Conservation (phyloP, 148 eudicot species). For the Selenicereus undatus region DNA sequence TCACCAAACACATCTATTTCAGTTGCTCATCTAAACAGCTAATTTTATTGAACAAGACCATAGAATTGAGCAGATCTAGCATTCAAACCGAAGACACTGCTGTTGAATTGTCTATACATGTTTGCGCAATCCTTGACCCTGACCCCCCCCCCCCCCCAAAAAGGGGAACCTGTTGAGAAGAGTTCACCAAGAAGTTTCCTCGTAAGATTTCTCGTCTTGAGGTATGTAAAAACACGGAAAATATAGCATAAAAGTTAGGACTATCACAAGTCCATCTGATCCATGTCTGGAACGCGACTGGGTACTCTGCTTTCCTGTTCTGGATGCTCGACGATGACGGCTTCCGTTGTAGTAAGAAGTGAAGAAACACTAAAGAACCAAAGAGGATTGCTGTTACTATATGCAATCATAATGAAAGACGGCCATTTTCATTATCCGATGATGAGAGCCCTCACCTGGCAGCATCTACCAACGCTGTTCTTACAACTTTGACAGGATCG, state of each 20-base stretch:
- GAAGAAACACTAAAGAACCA: conserved; percentile 56
- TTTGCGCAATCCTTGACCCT: too few species aligned
- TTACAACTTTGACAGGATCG: conserved; percentile 92
- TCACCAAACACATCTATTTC: too few species aligned
- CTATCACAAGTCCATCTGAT: conserved; percentile 46
- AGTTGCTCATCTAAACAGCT: too few species aligned
- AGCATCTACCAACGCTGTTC: conserved; percentile 91
- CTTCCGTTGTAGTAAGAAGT: conserved; percentile 83
- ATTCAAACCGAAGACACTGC: too few species aligned
- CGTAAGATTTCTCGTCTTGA: not conserved
- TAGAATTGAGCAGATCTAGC: too few species aligned
- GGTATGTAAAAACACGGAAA: not conserved
- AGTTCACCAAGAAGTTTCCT: not conserved
- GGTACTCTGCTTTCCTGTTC: conserved; percentile 51
- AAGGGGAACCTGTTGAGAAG: not conserved
- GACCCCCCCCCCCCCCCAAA: too few species aligned
- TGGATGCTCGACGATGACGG: conserved; percentile 48
- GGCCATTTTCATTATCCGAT: not conserved
- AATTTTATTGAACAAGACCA: too few species aligned
- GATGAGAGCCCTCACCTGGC: conserved; percentile 57
- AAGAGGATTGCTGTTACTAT: not conserved
- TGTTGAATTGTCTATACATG: too few species aligned
- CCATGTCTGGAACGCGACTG: conserved; percentile 74
- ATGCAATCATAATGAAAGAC: not conserved
- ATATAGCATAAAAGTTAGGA: not conserved